Percentiles rank a stretch among this genome's conserved stretches.
These are phyloP conservation scores for Candida fluviatilis DNA, from an alignment of 805 yeast species.

Conservation along the genomic window DNA sequence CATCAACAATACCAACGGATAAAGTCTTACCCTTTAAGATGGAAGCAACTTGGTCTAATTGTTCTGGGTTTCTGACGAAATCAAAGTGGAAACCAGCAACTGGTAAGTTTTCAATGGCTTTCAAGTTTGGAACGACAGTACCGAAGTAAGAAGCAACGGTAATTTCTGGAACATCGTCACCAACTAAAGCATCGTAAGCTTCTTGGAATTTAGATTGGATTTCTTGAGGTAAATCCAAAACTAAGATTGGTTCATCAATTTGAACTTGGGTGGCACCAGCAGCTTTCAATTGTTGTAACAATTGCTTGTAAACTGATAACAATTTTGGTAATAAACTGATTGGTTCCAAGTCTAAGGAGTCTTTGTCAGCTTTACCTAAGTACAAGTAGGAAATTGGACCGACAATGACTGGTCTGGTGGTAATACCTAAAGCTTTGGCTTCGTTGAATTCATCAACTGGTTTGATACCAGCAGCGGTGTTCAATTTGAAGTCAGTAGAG, in stretches of 20 bases:
- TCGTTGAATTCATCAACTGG: conserved; percentile 97
- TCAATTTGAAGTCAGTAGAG: conserved; percentile 92
- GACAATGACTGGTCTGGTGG: conserved; percentile 94
- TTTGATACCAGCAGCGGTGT: conserved; percentile 66
- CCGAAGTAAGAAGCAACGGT: conserved; percentile 93
- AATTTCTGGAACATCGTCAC: conserved; percentile 69
- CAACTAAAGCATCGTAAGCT: conserved; percentile 75
- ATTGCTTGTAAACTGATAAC: conserved; percentile 89
- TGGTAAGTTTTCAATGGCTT: conserved; percentile 83
- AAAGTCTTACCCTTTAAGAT: conserved; percentile 70
- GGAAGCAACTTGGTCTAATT: conserved; percentile 76
- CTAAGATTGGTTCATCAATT: conserved; percentile 96
- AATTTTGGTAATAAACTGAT: conserved; percentile 83
- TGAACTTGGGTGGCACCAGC: conserved; percentile 97
- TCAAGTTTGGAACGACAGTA: conserved; percentile 95
- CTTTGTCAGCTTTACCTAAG: conserved; percentile 98
- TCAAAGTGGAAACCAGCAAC: conserved; percentile 96
- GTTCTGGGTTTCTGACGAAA: conserved; percentile 94
- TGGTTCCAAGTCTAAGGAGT: conserved; percentile 92
- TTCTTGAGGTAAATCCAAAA: conserved; percentile 82
- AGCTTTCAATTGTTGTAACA: conserved; percentile 77
- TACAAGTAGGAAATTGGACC: conserved; percentile 95
- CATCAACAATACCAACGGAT: conserved; percentile 96
- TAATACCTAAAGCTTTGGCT: conserved; percentile 94
- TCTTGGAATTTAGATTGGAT: conserved; percentile 84